Conservation (phyloP, 306 rosid genomes). For the Vigna reflexopilosa region DNA sequence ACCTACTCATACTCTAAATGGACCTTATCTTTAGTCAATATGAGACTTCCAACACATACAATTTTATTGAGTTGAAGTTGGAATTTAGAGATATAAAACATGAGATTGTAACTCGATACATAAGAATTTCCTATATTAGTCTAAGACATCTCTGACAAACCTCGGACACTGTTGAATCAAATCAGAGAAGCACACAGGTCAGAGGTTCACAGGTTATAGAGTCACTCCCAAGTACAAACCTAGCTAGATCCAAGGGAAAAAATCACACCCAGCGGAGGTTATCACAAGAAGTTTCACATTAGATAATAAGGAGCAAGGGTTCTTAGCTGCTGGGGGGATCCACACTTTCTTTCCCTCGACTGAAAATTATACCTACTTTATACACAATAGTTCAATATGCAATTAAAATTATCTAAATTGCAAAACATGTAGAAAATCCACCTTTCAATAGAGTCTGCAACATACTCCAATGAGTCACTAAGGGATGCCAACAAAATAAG, state of each 20-base stretch:
- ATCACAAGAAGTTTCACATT: background rate
- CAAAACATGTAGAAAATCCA: slow-evolving; percentile 52
- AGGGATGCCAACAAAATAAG: slow-evolving; percentile 97
- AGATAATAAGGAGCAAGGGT: background rate
- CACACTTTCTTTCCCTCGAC: background rate
- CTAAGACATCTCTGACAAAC: background rate
- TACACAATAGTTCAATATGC: slow-evolving; percentile 17
- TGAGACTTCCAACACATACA: no score
- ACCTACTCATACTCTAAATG: no score
- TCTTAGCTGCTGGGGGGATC: no score
- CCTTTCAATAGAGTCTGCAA: slow-evolving; percentile 97
- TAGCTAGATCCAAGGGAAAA: background rate
- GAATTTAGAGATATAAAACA: background rate
- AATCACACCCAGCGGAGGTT: background rate
- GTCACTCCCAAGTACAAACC: background rate
- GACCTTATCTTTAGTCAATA: no score
- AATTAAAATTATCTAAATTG: slow-evolving; percentile 35
- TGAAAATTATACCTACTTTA: slow-evolving; percentile 22
- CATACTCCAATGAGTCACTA: slow-evolving; percentile 96
- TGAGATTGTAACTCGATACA: background rate
- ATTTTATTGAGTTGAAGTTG: no score
- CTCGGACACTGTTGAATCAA: background rate
- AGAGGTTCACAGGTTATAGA: background rate
- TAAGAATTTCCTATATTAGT: background rate
- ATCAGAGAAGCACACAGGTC: background rate